These are phyloP conservation scores for Jamesozyma hellenica DNA, from an alignment of 805 yeast genomes.

Conservation along the genomic window DNA sequence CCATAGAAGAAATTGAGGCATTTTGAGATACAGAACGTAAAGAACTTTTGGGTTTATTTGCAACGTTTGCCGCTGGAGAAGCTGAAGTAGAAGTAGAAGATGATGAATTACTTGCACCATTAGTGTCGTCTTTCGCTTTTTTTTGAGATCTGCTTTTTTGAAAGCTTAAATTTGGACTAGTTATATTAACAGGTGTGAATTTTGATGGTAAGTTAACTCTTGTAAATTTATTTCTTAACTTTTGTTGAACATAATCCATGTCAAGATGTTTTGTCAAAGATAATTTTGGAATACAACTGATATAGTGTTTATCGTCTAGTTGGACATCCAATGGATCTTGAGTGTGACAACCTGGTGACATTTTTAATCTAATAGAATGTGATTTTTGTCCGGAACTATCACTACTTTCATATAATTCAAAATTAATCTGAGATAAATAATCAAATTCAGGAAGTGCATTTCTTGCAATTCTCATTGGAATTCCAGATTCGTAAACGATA, in stretches of 20 bases:
- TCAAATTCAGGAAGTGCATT: slow-evolving; percentile 95
- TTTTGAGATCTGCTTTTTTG: slow-evolving; percentile 10
- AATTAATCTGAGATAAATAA: slow-evolving; percentile 85
- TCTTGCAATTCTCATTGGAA: slow-evolving; percentile 91
- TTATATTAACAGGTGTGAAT: slow-evolving; percentile 79
- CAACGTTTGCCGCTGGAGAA: slow-evolving; percentile 3
- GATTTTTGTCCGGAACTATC: slow-evolving; percentile 64
- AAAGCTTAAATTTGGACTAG: slow-evolving; percentile 45
- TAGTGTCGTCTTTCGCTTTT: background rate
- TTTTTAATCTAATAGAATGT: slow-evolving; percentile 81
- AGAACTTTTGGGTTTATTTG: background rate
- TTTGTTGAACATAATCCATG: slow-evolving; percentile 76
- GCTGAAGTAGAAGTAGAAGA: slow-evolving; percentile 3
- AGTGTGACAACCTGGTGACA: slow-evolving; percentile 97
- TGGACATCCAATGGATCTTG: slow-evolving; percentile 96
- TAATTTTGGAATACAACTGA: slow-evolving; percentile 87
- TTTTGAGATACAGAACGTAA: slow-evolving; percentile 10
- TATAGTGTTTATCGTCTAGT: slow-evolving; percentile 90
- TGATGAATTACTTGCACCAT: background rate
- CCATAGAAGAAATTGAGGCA: slow-evolving; percentile 12
- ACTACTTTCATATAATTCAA: slow-evolving; percentile 80
- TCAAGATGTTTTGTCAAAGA: slow-evolving; percentile 88
- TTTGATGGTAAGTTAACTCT: slow-evolving; percentile 87
- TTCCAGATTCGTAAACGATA: slow-evolving; percentile 79
- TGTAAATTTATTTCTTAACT: slow-evolving; percentile 67